A percentile compares a stretch with the other conserved stretches of the same genome.
phyloP scores from a whole-genome alignment of 768 basidiomycete genomes.

The Trametopsis cervina region DNA sequence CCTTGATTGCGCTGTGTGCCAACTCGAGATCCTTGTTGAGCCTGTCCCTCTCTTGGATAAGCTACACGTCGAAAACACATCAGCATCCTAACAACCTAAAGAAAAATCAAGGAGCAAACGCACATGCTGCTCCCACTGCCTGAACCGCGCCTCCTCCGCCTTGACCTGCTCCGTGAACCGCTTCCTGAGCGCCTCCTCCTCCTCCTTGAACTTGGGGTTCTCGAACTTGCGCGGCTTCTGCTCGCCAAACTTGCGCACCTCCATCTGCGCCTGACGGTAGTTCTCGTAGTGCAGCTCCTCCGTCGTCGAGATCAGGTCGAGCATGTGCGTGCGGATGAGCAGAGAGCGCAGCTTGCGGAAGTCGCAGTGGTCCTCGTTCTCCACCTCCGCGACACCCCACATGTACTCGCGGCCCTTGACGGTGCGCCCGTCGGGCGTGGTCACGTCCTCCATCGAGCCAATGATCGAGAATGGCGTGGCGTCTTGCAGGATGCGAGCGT shows the following conservation, averaged over 20 bases:
- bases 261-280: constrained; percentile 98
- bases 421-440: constrained; percentile 80
- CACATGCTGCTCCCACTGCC: constrained; percentile 99
- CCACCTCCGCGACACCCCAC: constrained; percentile 99
- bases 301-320: constrained; percentile 92
- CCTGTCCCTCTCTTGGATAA: constrained; percentile 96
- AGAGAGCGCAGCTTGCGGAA: constrained; percentile 96
- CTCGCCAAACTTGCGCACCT: constrained; percentile 98
- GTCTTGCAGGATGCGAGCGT: constrained; percentile 78
- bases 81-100: background rate
- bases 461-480: constrained; percentile 99
- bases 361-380: constrained; percentile 99
- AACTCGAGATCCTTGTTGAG: constrained; percentile 98
- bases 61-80: constrained; percentile 39
- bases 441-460: constrained; percentile 92
- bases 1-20: constrained; percentile 88
- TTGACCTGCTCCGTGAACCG: constrained; percentile 99
- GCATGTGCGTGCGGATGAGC: constrained; percentile 96
- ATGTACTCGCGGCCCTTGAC: constrained; percentile 98
- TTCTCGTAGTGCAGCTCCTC: constrained; percentile 97
- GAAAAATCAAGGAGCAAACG: constrained; percentile 28
- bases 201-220: constrained; percentile 99
- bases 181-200: constrained; percentile 94
- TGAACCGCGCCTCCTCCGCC: constrained; percentile 93
- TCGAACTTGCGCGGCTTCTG: constrained; percentile 98